Conservation (phyloP, 1,139 yeast species). For the Chernovozyma aurita region DNA sequence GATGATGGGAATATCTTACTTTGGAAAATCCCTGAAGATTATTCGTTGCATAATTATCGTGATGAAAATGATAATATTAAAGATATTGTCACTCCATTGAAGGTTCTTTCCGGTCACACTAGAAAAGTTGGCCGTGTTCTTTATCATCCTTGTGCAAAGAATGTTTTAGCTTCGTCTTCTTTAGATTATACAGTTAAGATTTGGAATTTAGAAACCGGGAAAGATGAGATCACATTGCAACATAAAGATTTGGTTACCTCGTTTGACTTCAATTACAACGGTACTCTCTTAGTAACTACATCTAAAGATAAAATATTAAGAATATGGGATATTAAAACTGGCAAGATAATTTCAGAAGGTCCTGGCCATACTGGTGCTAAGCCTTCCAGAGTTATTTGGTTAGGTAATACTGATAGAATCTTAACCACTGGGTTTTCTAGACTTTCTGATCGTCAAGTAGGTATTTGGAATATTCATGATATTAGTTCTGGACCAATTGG, state of each 20-base stretch:
- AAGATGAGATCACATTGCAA: conserved; percentile 65
- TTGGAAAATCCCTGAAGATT: conserved; percentile 84
- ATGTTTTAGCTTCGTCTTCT: conserved; percentile 85
- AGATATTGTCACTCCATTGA: conserved; percentile 65
- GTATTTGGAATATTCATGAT: conserved; percentile 81
- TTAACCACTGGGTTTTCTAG: conserved; percentile 96
- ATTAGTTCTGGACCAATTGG: conserved; percentile 81
- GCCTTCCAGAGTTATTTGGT: conserved; percentile 82
- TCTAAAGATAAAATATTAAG: conserved; percentile 90
- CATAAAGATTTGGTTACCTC: conserved; percentile 91
- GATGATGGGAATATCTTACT: conserved; percentile 87
- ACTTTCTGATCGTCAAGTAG: conserved; percentile 90
- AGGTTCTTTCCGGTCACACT: conserved; percentile 75
- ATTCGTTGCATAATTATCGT: conserved; percentile 58
- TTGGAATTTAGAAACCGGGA: conserved; percentile 82
- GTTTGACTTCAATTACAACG: conserved; percentile 85
- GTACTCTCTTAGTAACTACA: conserved; percentile 79
- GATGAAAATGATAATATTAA: conserved; percentile 60
- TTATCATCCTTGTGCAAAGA: conserved; percentile 84
- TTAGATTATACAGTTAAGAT: conserved; percentile 86
- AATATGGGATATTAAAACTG: conserved; percentile 84
- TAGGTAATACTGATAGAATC: conserved; percentile 79
- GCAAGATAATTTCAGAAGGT: conserved; percentile 75
- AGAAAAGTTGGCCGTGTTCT: conserved; percentile 92
- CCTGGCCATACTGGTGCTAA: conserved; percentile 92